Evolutionary conservation across 2,329 filamentous ascomycete genomes (phyloP), one percentile per base, ranked within the genome.

Genomic region (Claviceps sp.): DNA sequence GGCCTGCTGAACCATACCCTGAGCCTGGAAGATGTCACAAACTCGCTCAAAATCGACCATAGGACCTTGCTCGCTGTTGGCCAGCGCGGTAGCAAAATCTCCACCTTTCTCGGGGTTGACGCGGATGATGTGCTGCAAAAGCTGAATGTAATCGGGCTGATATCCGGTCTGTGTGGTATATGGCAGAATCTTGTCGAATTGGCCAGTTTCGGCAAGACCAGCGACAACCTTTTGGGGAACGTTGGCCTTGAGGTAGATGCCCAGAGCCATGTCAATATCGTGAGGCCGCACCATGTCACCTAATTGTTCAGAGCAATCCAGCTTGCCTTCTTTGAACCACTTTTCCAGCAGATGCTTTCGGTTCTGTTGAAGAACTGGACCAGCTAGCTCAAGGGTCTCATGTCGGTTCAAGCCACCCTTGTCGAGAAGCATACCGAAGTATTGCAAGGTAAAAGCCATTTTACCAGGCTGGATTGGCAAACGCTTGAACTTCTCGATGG

Each of bases 261-360:
- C 79, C 53, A 98, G 75, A 30, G 94, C 93, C 64, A 97, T 78
- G 65, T 85, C 84, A 62, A 95, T 76, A 65, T 98, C 93, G 61
- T 96, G 89, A 20, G 86, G 78, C 47, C 93, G 87, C 49, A 97
- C 87, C 61, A 95, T 81, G 67, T 98, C 94, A 72, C 93, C 93
- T 48, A 98, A 81, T 69, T 96, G 88, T 72, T 98, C 93, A 0
- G 93, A 97, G 71, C 87, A 90, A 67, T 94, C 88, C 44, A 98
- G 78, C 75, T 98, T 98, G 70, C 89, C 86, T 71, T 97, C 93
- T 64, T 85, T 85, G 68, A 97, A 79, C 94, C 94, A 98, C 71
- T 98, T 98, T 72, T 97, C 93, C 30, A 98, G 79, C 26, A 98
- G 74, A 64, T 97, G 89, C 72, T 96, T 97, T 58, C 93, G 83